Base-by-base conservation (phyloP, 1,139 yeast species). In the Debaryomyces sp. region DNA sequence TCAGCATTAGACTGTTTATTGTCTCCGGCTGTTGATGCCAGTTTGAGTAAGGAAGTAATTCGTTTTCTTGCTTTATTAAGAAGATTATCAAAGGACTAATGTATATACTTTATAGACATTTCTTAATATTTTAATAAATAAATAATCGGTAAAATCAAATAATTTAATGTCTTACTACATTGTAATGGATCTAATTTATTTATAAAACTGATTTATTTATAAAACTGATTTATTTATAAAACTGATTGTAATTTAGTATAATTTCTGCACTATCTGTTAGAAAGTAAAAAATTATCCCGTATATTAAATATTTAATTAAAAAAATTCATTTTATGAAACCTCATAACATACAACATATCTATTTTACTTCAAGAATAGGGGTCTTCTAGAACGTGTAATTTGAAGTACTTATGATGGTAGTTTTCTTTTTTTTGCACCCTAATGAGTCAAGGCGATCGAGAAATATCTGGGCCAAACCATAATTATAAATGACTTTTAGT, bases 1-100 rank as follows among this genome's bases (percentile, higher is more conserved):
- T 62, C 73, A 43, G 67, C 73, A 1, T 62, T 75, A 47, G 79
- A 76, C 41, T 66, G 70, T 1, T 62, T 68, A 47, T 59, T 75
- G 38, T 68, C 75, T 7, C 73, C 78, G 2, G 61, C 67, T 2
- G 66, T 73, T 22, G 79, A 76, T 51, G 59, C 61, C 21, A 66
- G 63, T 44, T 65, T 75, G 41, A 69, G 75, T 22, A 70, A 66
- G 57, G 80, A 76, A 55, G 66, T 75, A 23, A 57, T 75, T 15
- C 62, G 80, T 26, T 62, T 73, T 33, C 60, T 69, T 44, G 66
- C 67, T 9, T 57, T 73, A 45, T 51, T 65, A 52, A 53, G 58
- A 46, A 55, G 54, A 49, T 47, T 64, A 32, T 32, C 46, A 15
- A 43, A 26, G 17, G 35, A 34, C 26, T 36, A 15, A 36, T 36